A percentile compares a stretch with the other conserved stretches of the same genome.
These are phyloP conservation scores for Fraxinus nigra DNA, from an alignment of 305 asterid species.

Conservation along the genomic window DNA sequence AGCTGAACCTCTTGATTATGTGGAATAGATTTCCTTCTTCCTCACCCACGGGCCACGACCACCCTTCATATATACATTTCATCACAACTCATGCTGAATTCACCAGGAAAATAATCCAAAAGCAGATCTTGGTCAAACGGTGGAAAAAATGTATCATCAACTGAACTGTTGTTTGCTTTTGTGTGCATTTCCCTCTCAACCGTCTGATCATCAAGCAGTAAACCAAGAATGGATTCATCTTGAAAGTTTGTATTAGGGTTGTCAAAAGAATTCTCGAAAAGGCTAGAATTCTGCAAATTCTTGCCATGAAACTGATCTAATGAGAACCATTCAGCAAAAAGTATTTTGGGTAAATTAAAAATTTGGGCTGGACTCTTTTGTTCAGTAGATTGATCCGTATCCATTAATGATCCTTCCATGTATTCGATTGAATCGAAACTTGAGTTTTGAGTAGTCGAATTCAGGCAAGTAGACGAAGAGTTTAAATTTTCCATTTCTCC, in stretches of 20 bases:
- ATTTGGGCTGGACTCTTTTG: slow-evolving; percentile 23
- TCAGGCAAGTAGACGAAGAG: slow-evolving; percentile 28
- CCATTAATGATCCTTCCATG: slow-evolving; percentile 30
- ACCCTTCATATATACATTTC: slow-evolving; percentile 33
- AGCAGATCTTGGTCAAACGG: slow-evolving; percentile 42
- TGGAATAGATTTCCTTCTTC: background rate
- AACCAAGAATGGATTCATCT: slow-evolving; percentile 30
- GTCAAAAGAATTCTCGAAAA: slow-evolving; percentile 17
- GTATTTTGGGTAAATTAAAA: slow-evolving; percentile 51
- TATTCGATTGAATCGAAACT: slow-evolving; percentile 37
- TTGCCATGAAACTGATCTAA: slow-evolving; percentile 42
- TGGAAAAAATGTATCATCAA: slow-evolving; percentile 36
- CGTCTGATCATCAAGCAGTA: slow-evolving; percentile 29
- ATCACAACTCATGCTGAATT: slow-evolving; percentile 35
- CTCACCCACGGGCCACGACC: background rate
- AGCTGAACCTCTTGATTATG: background rate
- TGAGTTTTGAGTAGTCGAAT: slow-evolving; percentile 32
- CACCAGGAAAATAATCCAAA: slow-evolving; percentile 40
- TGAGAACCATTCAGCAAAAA: slow-evolving; percentile 63
- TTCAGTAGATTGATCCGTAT: slow-evolving; percentile 38
- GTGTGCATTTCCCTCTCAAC: slow-evolving; percentile 21
- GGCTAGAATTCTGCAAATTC: slow-evolving; percentile 20
- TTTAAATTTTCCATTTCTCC: slow-evolving; percentile 8
- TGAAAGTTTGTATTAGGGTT: slow-evolving; percentile 25
- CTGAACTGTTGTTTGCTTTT: slow-evolving; percentile 15